Conservation (phyloP, 2,329 filamentous ascomycete genomes). For the Domatiomyces catenatus region DNA sequence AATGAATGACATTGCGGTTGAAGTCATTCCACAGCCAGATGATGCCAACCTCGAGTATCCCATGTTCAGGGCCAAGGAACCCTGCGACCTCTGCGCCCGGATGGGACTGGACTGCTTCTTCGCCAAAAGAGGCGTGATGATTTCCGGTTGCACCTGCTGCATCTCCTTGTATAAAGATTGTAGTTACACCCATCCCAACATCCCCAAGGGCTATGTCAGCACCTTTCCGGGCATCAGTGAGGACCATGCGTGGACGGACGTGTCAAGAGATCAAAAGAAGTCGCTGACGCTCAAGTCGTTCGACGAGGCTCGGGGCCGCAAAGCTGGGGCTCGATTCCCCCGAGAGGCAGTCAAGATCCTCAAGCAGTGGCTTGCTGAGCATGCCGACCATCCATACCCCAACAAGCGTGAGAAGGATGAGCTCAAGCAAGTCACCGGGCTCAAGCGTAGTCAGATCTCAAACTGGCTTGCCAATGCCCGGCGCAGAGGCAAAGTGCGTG, state of each 20-base stretch:
- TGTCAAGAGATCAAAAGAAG: constrained; percentile 20
- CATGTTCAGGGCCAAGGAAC: constrained; percentile 30
- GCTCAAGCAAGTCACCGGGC: constrained; percentile 60
- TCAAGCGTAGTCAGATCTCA: constrained; percentile 69
- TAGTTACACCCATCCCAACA: constrained; percentile 30
- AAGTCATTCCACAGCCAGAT: constrained; percentile 14
- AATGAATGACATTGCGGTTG: constrained; percentile 17
- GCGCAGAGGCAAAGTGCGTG: constrained; percentile 60
- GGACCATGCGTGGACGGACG: constrained; percentile 19
- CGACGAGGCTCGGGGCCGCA: constrained; percentile 33
- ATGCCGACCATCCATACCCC: constrained; percentile 72
- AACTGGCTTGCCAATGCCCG: constrained; percentile 90
- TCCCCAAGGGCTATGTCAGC: constrained; percentile 27
- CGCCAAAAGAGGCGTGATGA: constrained; percentile 29
- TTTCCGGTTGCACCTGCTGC: constrained; percentile 33
- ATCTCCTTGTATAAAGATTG: constrained; percentile 33
- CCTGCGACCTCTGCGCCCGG: constrained; percentile 31
- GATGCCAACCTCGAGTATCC: constrained; percentile 23
- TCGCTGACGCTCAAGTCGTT: constrained; percentile 29
- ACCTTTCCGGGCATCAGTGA: constrained; percentile 31
- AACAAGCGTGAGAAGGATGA: constrained; percentile 74
- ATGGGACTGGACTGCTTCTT: constrained; percentile 35
- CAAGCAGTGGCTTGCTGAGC: constrained; percentile 69
- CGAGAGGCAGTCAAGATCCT: constrained; percentile 63
- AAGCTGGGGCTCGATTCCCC: constrained; percentile 62